Evolutionary conservation across 2,329 filamentous ascomycete genomes (phyloP).

Genomic region (Trichoderma arundinaceum): DNA sequence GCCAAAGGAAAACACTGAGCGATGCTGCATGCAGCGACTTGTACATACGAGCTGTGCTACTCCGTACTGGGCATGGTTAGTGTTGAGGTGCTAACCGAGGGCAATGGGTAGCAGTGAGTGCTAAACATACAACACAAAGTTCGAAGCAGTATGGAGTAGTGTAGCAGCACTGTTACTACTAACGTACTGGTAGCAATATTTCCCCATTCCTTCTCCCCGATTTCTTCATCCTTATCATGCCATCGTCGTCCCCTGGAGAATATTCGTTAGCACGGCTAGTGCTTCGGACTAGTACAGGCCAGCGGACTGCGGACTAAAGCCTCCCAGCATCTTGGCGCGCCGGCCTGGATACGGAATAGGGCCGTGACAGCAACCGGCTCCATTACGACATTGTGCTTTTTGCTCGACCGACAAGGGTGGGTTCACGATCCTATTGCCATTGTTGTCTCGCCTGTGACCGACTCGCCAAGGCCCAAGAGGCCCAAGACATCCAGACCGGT

Average conservation of each 20-base stretch:
- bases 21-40: not conserved
- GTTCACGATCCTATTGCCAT: slow-evolving; percentile 16
- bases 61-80: not conserved
- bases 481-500: not conserved
- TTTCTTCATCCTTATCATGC: slow-evolving; percentile 24
- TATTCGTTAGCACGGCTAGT: not conserved
- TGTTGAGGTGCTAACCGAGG: too few species aligned
- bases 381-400: slow-evolving; percentile 29
- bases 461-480: not conserved
- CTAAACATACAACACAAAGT: too few species aligned
- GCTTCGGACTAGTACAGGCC: not conserved
- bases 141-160: too few species aligned
- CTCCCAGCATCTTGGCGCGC: slow-evolving; percentile 25
- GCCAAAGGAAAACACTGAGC: not conserved
- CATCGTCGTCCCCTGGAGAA: slow-evolving; percentile 11
- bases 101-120: too few species aligned
- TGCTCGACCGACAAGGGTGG: not conserved
- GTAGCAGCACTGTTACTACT: not conserved
- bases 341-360: slow-evolving; percentile 18
- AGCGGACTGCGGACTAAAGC: slow-evolving; percentile 20
- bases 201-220: not conserved
- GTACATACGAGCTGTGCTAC: not conserved
- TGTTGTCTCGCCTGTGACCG: slow-evolving; percentile 8
- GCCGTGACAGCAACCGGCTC: slow-evolving; percentile 19
- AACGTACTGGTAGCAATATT: not conserved